Evolutionary conservation across 1,284 basidiomycete species (phyloP).

Genomic region (Grifola frondosa): DNA sequence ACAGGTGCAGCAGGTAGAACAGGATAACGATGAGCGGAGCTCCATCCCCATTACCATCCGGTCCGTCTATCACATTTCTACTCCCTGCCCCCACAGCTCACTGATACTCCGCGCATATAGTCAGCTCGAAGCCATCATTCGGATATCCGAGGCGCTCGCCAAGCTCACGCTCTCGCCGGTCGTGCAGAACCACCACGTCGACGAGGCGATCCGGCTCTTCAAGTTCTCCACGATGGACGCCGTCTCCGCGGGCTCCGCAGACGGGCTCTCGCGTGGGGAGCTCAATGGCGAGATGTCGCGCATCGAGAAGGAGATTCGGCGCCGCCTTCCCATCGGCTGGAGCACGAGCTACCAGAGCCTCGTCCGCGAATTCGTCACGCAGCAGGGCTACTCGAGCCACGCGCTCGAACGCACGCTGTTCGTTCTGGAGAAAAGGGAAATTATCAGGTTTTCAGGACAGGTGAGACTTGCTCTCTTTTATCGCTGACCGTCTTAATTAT

Average conservation of each 20-base stretch:
- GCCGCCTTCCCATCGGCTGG: constrained; percentile 94
- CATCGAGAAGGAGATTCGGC: constrained; percentile 89
- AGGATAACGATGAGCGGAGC: constrained; percentile 95
- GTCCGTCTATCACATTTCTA: constrained; percentile 44
- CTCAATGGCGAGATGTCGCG: constrained; percentile 92
- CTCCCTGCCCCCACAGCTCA: background rate
- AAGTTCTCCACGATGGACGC: constrained; percentile 99
- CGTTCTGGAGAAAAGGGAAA: constrained; percentile 93
- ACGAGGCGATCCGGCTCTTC: constrained; percentile 98
- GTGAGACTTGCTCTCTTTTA: constrained; percentile 31
- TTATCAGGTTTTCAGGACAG: constrained; percentile 87
- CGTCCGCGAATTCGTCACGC: constrained; percentile 92
- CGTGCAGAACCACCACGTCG: constrained; percentile 93
- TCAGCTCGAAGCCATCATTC: constrained; percentile 98
- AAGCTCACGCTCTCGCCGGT: constrained; percentile 89
- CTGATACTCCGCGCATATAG: constrained; percentile 39
- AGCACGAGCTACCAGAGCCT: constrained; percentile 94
- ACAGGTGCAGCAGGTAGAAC: constrained; percentile 94
- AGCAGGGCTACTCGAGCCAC: constrained; percentile 89
- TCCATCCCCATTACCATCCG: constrained; percentile 98
- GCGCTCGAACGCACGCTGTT: constrained; percentile 92
- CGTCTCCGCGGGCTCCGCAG: constrained; percentile 88
- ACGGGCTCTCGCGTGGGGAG: constrained; percentile 91
- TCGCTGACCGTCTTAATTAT: constrained; percentile 5
- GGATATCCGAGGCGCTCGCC: constrained; percentile 95